Evolutionary conservation across 176 grass and related monocot species (phyloP).

Genomic region (Echinochloa phyllopogon): DNA sequence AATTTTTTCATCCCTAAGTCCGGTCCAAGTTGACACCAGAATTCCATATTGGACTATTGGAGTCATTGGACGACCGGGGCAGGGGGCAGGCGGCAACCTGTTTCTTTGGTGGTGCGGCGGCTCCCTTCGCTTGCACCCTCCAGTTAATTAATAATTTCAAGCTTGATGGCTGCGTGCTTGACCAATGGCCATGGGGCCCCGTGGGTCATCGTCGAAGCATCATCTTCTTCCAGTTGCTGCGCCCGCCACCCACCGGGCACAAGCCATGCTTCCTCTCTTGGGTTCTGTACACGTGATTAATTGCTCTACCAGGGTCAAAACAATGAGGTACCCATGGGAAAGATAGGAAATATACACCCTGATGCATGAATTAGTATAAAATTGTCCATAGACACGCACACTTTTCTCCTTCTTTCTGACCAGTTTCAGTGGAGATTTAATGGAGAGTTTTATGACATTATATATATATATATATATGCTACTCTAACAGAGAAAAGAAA

Average conservation of each 20-base stretch:
- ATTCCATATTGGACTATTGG: background rate
- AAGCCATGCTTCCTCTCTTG: background rate
- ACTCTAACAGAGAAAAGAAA: too few relatives aligned
- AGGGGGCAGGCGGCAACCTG: background rate
- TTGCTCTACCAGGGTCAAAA: background rate
- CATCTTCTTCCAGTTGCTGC: background rate
- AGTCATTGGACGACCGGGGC: background rate
- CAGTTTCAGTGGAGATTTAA: too few relatives aligned
- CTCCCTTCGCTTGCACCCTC: background rate
- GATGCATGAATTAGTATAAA: too few relatives aligned
- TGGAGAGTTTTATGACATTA: too few relatives aligned
- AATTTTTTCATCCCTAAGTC: background rate
- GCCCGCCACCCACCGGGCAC: background rate
- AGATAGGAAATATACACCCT: too few relatives aligned
- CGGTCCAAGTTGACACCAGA: background rate
- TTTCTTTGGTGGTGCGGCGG: background rate
- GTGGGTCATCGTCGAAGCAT: background rate
- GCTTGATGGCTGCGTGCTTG: constrained; percentile 43
- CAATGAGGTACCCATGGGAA: background rate
- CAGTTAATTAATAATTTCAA: background rate
- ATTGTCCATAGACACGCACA: too few relatives aligned
- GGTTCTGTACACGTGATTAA: background rate
- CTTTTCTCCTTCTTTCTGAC: too few relatives aligned
- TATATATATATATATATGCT: too few relatives aligned
- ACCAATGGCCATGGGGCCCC: background rate